phyloP scores from a whole-genome alignment of 2,329 filamentous ascomycete genomes.

The Volutella citrinella region DNA sequence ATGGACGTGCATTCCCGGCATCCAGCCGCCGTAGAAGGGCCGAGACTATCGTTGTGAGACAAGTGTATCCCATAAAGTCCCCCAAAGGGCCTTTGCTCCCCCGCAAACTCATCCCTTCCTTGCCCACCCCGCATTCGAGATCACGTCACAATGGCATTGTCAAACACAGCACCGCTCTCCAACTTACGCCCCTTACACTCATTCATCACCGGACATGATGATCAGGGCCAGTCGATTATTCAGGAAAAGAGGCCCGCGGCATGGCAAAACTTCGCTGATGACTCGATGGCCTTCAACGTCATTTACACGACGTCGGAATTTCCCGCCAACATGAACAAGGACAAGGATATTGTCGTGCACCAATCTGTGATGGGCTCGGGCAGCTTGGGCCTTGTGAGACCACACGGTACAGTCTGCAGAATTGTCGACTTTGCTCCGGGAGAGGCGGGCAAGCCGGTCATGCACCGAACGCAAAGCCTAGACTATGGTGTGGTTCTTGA shows the following conservation, averaged over 20 bases:
- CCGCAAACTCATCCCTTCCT: too few species aligned
- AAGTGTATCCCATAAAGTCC: too few species aligned
- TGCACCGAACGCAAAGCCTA: slow-evolving; percentile 50
- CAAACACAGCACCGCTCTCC: too few species aligned
- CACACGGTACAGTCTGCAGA: slow-evolving; percentile 41
- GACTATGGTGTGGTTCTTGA: slow-evolving; percentile 56
- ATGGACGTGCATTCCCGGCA: too few species aligned
- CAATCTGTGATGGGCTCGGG: slow-evolving; percentile 7
- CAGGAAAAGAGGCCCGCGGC: slow-evolving; percentile 14
- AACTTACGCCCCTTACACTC: too few species aligned
- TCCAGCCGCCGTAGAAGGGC: too few species aligned
- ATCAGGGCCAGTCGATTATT: slow-evolving; percentile 18
- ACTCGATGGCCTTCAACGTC: slow-evolving; percentile 14
- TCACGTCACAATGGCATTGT: too few species aligned
- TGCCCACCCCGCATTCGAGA: too few species aligned
- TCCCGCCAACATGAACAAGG: slow-evolving; percentile 10
- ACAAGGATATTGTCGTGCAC: slow-evolving; percentile 15
- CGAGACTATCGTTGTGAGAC: too few species aligned
- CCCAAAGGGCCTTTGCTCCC: too few species aligned
- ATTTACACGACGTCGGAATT: slow-evolving; percentile 15
- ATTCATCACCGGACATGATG: slow-evolving; percentile 19
- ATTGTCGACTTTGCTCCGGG: slow-evolving; percentile 47
- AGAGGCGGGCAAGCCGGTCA: slow-evolving; percentile 15
- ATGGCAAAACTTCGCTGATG: slow-evolving; percentile 10
- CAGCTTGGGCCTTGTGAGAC: slow-evolving; percentile 23